A percentile compares a stretch with the other conserved stretches of the same genome.
Evolutionary conservation across 805 yeast species (phyloP).

Genomic region (Teunomyces kruisii): DNA sequence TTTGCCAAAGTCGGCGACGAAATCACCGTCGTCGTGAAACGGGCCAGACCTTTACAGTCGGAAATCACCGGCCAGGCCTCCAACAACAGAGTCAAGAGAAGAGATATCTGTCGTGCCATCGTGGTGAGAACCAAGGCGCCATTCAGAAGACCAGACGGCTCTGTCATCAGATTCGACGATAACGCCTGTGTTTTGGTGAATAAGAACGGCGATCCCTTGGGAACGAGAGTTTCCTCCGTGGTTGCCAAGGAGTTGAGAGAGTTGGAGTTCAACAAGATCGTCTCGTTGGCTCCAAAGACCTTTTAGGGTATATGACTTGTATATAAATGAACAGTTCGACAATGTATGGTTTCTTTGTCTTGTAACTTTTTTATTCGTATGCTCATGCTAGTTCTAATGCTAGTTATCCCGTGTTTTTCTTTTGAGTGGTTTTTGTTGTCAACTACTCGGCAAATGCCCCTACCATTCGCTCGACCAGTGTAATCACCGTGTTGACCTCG

Average conservation of each 20-base stretch:
- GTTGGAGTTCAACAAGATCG: slow-evolving; percentile 79
- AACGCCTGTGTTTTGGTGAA: slow-evolving; percentile 95
- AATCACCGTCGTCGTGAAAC: slow-evolving; percentile 90
- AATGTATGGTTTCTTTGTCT: background rate
- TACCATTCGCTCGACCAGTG: slow-evolving; percentile 17
- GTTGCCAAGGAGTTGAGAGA: slow-evolving; percentile 90
- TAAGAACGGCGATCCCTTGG: slow-evolving; percentile 90
- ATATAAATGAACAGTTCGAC: background rate
- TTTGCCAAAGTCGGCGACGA: slow-evolving; percentile 88
- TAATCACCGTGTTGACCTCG: slow-evolving; percentile 15
- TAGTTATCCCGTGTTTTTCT: too few relatives aligned
- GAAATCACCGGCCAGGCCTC: slow-evolving; percentile 73
- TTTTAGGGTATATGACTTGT: slow-evolving; percentile 8
- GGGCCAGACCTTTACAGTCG: slow-evolving; percentile 75
- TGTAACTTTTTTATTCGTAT: background rate
- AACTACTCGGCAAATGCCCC: slow-evolving; percentile 11
- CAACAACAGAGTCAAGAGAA: slow-evolving; percentile 82
- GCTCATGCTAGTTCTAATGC: background rate
- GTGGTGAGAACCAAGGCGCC: slow-evolving; percentile 88
- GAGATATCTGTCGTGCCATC: slow-evolving; percentile 94
- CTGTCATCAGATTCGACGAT: slow-evolving; percentile 85
- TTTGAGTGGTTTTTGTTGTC: too few relatives aligned
- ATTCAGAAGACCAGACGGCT: slow-evolving; percentile 79
- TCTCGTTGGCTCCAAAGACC: slow-evolving; percentile 84
- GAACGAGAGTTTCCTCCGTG: slow-evolving; percentile 86